Base-by-base conservation (phyloP, 371 early-diverging fungal species). In the Mycotypha africana region DNA sequence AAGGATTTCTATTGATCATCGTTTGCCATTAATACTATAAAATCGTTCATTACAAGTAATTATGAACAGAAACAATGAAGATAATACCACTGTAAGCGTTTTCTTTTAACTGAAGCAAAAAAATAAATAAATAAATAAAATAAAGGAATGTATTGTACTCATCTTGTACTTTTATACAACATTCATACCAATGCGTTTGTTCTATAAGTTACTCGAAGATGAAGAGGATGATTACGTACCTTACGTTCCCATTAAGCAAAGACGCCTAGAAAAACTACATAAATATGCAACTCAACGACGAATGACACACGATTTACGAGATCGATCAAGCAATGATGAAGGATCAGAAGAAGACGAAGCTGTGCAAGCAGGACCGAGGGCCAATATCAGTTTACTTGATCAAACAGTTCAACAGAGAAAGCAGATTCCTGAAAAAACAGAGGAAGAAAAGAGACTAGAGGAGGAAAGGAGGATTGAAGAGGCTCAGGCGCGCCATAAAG, bases 391-490 rank as follows among this genome's bases (percentile, higher is more conserved):
- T 58, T 72, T 95, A 55, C 78, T 95, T 21, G 93, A 94, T 54
- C 94, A 94, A 50, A 81, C 87, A 2, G 82, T 86, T 5, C 86
- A 89, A 45, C 61, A 90, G 44, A 70, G 78, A 47, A n/a, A n/a
- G n/a, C n/a, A n/a, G n/a, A n/a, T n/a, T n/a, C n/a, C n/a, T n/a
- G 59, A 60, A 31, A 51, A 38, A 25, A 39, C 92, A 1, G 92
- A 88, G 22, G 72, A 80, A 23, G 86, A 95, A 59, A 88, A 85
- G 56, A 78, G 81, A 25, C 45, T 88, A 10, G 95, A 94, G 38
- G 83, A 92, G 56, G 93, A 94, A 62, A 62, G 69, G 47, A 78
- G 81, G 46, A 83, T 96, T 47, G 76, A 93, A 55, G 82, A 85
- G 49, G 92, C 92, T 0, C 87, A 92, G 35, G 72, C 88, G 6